Conservation (phyloP, 345 rosid genomes). For the Dimocarpus longan region DNA sequence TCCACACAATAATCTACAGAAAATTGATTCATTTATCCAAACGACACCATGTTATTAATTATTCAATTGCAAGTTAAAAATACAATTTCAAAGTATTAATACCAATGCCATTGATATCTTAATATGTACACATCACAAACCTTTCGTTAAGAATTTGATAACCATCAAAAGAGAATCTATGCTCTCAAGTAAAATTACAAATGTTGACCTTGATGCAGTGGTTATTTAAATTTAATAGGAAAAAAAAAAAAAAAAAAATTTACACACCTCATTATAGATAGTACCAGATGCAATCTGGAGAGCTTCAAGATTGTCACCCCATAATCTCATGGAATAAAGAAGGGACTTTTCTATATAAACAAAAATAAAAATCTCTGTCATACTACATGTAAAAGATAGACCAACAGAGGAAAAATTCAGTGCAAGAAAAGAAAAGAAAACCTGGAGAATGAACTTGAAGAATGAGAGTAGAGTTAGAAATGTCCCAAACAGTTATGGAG, state of each 20-base stretch:
- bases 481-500: slow-evolving; percentile 69
- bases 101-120: not conserved
- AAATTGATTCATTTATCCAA: slow-evolving; percentile 27
- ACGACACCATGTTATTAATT: slow-evolving; percentile 19
- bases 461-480: slow-evolving; percentile 41
- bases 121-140: not conserved
- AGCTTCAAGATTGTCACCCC: slow-evolving; percentile 67
- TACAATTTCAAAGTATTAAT: not conserved
- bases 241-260: slow-evolving; percentile 20
- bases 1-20: slow-evolving; percentile 87
- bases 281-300: slow-evolving; percentile 89
- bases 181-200: not conserved
- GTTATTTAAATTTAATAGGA: not conserved
- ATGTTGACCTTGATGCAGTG: not conserved
- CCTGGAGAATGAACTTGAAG: slow-evolving; percentile 82
- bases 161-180: not conserved
- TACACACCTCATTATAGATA: slow-evolving; percentile 79
- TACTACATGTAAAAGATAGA: not conserved
- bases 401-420: not conserved
- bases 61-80: slow-evolving; percentile 2
- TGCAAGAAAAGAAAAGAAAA: slow-evolving; percentile 32
- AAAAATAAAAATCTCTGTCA: not conserved
- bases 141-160: not conserved
- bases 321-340: slow-evolving; percentile 82
- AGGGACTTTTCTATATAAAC: slow-evolving; percentile 73